Conservation (phyloP, 345 rosid genomes). For the Excoecaria agallocha region DNA sequence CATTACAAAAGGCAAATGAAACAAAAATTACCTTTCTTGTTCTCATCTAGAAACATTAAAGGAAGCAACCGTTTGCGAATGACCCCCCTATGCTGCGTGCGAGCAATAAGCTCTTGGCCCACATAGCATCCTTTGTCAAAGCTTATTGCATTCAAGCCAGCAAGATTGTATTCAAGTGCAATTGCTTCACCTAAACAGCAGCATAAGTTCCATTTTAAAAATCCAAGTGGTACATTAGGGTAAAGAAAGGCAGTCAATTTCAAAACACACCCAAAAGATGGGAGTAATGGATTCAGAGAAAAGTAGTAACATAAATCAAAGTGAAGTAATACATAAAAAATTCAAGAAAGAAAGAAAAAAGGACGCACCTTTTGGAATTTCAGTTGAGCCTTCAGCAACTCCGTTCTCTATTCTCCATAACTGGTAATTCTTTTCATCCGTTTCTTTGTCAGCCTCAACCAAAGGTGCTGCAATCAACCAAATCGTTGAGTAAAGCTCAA, state of each 20-base stretch:
- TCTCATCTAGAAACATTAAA: slow-evolving; percentile 49
- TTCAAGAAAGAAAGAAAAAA: not conserved
- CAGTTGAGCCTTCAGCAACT: slow-evolving; percentile 86
- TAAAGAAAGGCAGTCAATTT: not conserved
- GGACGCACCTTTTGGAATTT: slow-evolving; percentile 73
- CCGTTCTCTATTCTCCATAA: slow-evolving; percentile 80
- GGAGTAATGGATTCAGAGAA: not conserved
- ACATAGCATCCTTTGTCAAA: slow-evolving; percentile 95
- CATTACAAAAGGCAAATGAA: not conserved
- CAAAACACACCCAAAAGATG: not conserved
- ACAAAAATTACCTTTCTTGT: slow-evolving; percentile 53
- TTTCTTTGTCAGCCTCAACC: slow-evolving; percentile 76
- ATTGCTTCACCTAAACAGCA: slow-evolving; percentile 72
- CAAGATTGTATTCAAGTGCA: slow-evolving; percentile 83
- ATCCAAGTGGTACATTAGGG: not conserved
- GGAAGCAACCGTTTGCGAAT: slow-evolving; percentile 84
- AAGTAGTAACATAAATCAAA: not conserved
- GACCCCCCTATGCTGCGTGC: slow-evolving; percentile 86
- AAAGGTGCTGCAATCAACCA: slow-evolving; percentile 62
- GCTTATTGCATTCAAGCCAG: slow-evolving; percentile 84
- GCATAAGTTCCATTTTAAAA: slow-evolving; percentile 1
- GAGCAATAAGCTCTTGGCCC: slow-evolving; percentile 93
- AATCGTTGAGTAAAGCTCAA: not conserved
- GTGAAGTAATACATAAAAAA: not conserved
- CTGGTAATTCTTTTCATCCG: slow-evolving; percentile 61